These are phyloP conservation scores for Mitragyna speciosa DNA, from an alignment of 257 asterid species.

Conservation along the genomic window DNA sequence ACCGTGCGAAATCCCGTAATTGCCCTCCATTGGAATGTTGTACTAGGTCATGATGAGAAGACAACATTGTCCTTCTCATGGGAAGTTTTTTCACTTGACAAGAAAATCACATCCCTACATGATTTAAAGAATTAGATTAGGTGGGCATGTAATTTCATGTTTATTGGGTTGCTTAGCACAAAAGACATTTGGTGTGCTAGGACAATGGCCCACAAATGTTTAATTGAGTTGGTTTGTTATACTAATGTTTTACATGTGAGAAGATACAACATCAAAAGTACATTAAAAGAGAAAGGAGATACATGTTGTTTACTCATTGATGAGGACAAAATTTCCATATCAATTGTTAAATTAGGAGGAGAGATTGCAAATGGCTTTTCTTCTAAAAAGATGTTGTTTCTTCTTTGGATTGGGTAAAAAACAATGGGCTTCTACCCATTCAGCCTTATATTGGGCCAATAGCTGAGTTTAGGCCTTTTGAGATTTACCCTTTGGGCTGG, in stretches of 20 bases:
- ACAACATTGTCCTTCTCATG: neutral
- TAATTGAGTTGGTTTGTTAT: conserved; percentile 16
- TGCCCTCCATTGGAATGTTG: neutral
- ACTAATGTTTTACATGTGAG: conserved; percentile 17
- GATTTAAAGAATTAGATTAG: conserved; percentile 18
- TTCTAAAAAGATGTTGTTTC: neutral
- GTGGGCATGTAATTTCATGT: conserved; percentile 23
- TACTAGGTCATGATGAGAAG: neutral
- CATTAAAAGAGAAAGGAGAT: neutral
- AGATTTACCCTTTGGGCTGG: too few species aligned
- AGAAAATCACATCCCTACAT: neutral
- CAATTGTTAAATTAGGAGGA: neutral
- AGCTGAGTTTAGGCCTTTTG: too few species aligned
- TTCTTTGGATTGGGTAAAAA: too few species aligned
- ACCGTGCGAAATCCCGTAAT: neutral
- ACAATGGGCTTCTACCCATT: too few species aligned
- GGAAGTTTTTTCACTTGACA: neutral
- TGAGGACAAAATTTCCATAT: neutral
- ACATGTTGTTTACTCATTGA: neutral
- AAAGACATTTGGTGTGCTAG: conserved; percentile 16
- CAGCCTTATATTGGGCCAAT: neutral
- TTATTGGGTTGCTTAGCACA: conserved; percentile 26
- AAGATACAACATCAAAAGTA: conserved; percentile 14
- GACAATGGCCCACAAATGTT: conserved; percentile 9
- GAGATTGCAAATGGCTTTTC: neutral